A percentile compares a stretch with the other conserved stretches of the same genome.
Evolutionary conservation across 2,329 filamentous ascomycete species (phyloP).

Genomic region (Zasmidium cellare): DNA sequence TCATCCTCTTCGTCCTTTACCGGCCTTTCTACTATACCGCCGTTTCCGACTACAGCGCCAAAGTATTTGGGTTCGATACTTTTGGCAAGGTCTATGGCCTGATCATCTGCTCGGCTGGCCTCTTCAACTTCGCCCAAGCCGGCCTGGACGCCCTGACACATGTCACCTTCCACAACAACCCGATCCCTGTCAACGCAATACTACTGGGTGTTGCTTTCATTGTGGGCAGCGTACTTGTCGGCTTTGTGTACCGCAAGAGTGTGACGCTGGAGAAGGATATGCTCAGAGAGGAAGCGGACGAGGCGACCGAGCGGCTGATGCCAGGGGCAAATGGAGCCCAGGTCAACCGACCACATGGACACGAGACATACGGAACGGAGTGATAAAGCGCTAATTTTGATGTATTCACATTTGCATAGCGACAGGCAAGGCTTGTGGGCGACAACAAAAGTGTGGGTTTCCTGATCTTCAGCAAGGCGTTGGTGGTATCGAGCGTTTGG

Average conservation of each 20-base stretch:
- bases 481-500: slow-evolving; percentile 2
- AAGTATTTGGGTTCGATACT: slow-evolving; percentile 88
- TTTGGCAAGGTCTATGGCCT: slow-evolving; percentile 94
- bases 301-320: slow-evolving; percentile 40
- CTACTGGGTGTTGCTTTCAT: slow-evolving; percentile 62
- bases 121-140: slow-evolving; percentile 82
- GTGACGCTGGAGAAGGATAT: slow-evolving; percentile 42
- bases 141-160: slow-evolving; percentile 79
- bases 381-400: slow-evolving; percentile 2
- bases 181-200: slow-evolving; percentile 73
- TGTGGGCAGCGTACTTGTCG: slow-evolving; percentile 66
- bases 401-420: not conserved
- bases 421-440: not conserved
- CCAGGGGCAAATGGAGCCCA: slow-evolving; percentile 32
- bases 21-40: slow-evolving; percentile 89
- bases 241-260: slow-evolving; percentile 61
- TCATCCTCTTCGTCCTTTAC: slow-evolving; percentile 79
- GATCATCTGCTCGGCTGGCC: slow-evolving; percentile 80
- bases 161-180: slow-evolving; percentile 67
- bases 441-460: slow-evolving; percentile 1
- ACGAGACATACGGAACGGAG: slow-evolving; percentile 31
- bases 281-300: slow-evolving; percentile 47
- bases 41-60: slow-evolving; percentile 83
- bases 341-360: slow-evolving; percentile 29
- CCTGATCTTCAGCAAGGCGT: slow-evolving; percentile 4